These are phyloP conservation scores for Suillus luteus DNA, from an alignment of 768 basidiomycete genomes.

Conservation along the genomic window DNA sequence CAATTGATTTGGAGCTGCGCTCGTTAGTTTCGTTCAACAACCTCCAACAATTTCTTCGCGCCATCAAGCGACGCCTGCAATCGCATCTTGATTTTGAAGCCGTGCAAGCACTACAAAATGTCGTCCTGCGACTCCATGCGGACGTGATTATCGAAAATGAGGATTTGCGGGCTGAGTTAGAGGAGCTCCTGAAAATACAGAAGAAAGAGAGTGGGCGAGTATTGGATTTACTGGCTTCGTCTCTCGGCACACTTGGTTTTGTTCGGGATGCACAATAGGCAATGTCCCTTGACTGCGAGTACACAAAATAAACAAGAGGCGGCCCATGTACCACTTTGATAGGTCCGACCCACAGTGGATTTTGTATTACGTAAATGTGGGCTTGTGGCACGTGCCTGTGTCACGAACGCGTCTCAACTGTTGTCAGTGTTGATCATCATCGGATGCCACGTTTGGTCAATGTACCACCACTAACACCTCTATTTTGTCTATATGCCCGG, in stretches of 20 bases:
- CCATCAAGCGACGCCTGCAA: conserved; percentile 68
- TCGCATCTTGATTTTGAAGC: conserved; percentile 94
- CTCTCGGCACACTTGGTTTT: conserved; percentile 75
- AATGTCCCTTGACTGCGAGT: conserved; percentile 26
- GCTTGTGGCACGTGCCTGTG: conserved; percentile 13
- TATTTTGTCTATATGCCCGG: conserved; percentile 38
- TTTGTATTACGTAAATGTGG: conserved; percentile 1
- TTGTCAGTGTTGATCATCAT: conserved; percentile 9
- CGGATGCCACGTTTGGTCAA: conserved; percentile 6
- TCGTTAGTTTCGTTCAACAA: conserved; percentile 67
- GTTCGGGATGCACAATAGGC: conserved; percentile 58
- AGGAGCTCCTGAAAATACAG: conserved; percentile 65
- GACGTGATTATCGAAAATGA: conserved; percentile 73
- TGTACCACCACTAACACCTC: conserved; percentile 9
- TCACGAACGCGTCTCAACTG: conserved; percentile 26
- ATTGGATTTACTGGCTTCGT: conserved; percentile 70
- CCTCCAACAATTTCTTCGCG: conserved; percentile 68
- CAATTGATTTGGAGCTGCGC: conserved; percentile 88
- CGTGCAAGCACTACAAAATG: conserved; percentile 82
- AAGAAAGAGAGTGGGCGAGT: conserved; percentile 76
- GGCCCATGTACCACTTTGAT: not conserved
- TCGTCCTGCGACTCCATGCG: conserved; percentile 84
- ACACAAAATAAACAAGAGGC: not conserved
- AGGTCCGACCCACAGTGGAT: not conserved
- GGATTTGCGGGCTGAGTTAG: conserved; percentile 62